These are phyloP conservation scores for Zygosaccharomyces pseudobailii DNA, from an alignment of 1,139 yeast genomes.

Conservation along the genomic window DNA sequence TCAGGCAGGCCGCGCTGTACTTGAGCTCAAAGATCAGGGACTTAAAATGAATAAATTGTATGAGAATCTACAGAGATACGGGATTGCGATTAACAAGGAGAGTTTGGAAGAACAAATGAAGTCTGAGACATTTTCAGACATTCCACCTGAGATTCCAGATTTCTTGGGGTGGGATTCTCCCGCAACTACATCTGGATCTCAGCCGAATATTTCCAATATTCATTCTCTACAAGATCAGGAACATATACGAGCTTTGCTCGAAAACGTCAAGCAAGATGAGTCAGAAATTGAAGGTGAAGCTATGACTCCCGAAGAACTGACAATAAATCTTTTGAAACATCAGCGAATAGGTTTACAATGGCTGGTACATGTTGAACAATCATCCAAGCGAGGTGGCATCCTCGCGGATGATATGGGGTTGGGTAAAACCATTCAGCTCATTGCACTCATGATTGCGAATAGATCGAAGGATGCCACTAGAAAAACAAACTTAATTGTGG, in stretches of 20 bases:
- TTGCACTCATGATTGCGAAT: conserved; percentile 61
- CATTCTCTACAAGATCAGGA: conserved; percentile 42
- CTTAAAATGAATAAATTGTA: conserved; percentile 28
- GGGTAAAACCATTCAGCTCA: conserved; percentile 84
- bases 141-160: conserved; percentile 1
- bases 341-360: conserved; percentile 83
- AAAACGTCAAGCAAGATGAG: conserved; percentile 64
- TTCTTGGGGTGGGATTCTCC: conserved; percentile 1
- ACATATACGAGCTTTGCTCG: conserved; percentile 50
- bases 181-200: background rate
- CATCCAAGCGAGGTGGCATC: conserved; percentile 65
- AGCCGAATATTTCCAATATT: conserved; percentile 24
- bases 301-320: conserved; percentile 65
- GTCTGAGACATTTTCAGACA: background rate
- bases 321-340: conserved; percentile 68
- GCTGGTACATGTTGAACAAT: conserved; percentile 66
- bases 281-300: conserved; percentile 47
- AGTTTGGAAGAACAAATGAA: conserved; percentile 13
- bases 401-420: conserved; percentile 94
- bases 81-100: conserved; percentile 18
- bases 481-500: conserved; percentile 69
- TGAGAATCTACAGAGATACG: conserved; percentile 21
- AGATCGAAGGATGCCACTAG: conserved; percentile 36
- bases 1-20: conserved; percentile 16
- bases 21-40: conserved; percentile 24